Evolutionary conservation across 176 grass and related monocot genomes (phyloP).

Genomic region (Rhipidocladum racemiflorum): DNA sequence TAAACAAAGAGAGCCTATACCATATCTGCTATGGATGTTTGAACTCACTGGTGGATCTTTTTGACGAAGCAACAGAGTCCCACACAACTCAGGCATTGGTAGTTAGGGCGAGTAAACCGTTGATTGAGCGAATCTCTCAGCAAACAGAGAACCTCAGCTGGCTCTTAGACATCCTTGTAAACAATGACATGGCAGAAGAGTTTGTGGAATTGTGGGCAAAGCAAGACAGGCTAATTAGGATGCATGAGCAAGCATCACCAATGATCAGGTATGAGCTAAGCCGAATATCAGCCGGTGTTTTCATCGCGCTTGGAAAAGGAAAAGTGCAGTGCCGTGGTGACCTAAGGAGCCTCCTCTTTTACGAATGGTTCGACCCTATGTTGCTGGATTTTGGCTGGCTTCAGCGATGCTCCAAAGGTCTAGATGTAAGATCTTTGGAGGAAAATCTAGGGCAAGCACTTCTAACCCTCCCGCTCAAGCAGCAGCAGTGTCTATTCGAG

Average conservation of each 20-base stretch:
- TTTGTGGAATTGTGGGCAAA: slow-evolving; percentile 70
- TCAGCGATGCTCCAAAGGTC: slow-evolving; percentile 73
- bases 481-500: slow-evolving; percentile 76
- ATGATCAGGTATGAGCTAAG: slow-evolving; percentile 87
- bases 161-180: slow-evolving; percentile 70
- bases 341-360: slow-evolving; percentile 38
- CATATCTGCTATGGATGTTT: slow-evolving; percentile 62
- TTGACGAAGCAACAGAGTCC: slow-evolving; percentile 41
- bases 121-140: slow-evolving; percentile 58
- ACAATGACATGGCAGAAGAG: slow-evolving; percentile 74
- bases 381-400: slow-evolving; percentile 80
- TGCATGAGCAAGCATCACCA: slow-evolving; percentile 52
- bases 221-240: slow-evolving; percentile 60
- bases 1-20: slow-evolving; percentile 61
- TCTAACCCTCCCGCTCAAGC: slow-evolving; percentile 65
- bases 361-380: slow-evolving; percentile 55
- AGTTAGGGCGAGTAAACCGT: slow-evolving; percentile 34
- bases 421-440: slow-evolving; percentile 78
- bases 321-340: slow-evolving; percentile 63
- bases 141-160: slow-evolving; percentile 76
- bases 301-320: slow-evolving; percentile 65
- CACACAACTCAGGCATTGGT: not conserved
- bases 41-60: slow-evolving; percentile 49
- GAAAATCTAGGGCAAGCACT: slow-evolving; percentile 64
- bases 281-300: slow-evolving; percentile 62